Evolutionary conservation across 2,329 filamentous ascomycete genomes (phyloP).

Genomic region (Fusarium sp.): DNA sequence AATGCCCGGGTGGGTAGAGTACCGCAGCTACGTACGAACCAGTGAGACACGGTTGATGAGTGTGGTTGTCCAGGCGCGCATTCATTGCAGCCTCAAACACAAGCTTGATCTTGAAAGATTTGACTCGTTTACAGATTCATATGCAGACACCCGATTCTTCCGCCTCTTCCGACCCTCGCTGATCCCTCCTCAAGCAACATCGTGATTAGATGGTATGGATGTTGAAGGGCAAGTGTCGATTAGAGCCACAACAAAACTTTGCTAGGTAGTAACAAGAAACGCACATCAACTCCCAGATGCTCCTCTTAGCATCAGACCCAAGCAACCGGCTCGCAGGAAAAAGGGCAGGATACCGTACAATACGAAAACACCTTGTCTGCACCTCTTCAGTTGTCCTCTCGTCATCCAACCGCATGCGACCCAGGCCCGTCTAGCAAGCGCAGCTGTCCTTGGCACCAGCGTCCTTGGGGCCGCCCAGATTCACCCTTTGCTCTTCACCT

Average conservation of each 20-base stretch:
- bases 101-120: background rate
- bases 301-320: slow-evolving; percentile 49
- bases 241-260: slow-evolving; percentile 36
- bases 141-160: background rate
- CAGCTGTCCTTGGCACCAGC: slow-evolving; percentile 90
- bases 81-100: background rate
- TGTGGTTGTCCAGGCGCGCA: too few relatives aligned
- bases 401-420: slow-evolving; percentile 13
- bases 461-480: slow-evolving; percentile 81
- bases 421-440: slow-evolving; percentile 75
- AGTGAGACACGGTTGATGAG: too few relatives aligned
- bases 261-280: slow-evolving; percentile 43
- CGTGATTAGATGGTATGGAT: slow-evolving; percentile 11
- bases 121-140: background rate
- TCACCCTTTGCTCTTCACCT: slow-evolving; percentile 83
- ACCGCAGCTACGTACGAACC: too few relatives aligned
- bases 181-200: background rate
- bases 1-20: too few relatives aligned
- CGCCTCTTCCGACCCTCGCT: background rate
- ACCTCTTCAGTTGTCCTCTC: slow-evolving; percentile 24
- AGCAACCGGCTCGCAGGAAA: slow-evolving; percentile 47
- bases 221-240: slow-evolving; percentile 24
- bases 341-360: slow-evolving; percentile 48
- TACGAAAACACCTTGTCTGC: slow-evolving; percentile 42
- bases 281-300: slow-evolving; percentile 50